These are phyloP conservation scores for Protostelium mycophagum DNA, from an alignment of 78 protist species.

Conservation along the genomic window DNA sequence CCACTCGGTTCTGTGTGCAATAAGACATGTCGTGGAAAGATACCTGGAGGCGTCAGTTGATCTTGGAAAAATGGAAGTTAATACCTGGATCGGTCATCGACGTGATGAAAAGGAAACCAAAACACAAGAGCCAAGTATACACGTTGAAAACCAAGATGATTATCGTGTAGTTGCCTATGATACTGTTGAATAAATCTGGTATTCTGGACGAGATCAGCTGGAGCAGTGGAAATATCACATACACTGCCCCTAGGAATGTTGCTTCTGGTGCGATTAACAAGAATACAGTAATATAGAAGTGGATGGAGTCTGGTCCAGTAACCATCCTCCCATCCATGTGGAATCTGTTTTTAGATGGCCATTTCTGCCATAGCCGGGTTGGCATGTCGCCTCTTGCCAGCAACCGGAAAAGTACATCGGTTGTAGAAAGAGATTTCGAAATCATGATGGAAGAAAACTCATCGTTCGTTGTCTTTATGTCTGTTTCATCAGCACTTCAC, in stretches of 20 bases:
- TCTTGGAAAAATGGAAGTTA: background rate
- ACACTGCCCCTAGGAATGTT: conserved; percentile 48
- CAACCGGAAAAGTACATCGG: too few relatives aligned
- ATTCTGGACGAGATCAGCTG: background rate
- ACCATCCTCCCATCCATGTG: conserved; percentile 17
- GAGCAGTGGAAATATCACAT: background rate
- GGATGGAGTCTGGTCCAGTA: conserved; percentile 52
- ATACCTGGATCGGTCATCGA: conserved; percentile 54
- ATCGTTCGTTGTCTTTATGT: too few relatives aligned
- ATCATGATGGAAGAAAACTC: too few relatives aligned
- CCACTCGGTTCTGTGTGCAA: background rate
- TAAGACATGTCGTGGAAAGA: background rate
- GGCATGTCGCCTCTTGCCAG: too few relatives aligned
- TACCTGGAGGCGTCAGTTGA: background rate
- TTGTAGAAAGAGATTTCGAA: too few relatives aligned
- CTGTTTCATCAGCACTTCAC: too few relatives aligned
- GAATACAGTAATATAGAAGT: conserved; percentile 18
- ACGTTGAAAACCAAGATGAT: background rate
- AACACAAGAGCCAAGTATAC: conserved; percentile 28
- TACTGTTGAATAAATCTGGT: background rate
- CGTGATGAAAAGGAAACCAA: conserved; percentile 20
- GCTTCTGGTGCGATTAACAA: conserved; percentile 47
- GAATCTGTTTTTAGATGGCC: background rate
- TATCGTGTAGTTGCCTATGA: conserved; percentile 10
- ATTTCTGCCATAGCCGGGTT: background rate